Base-by-base conservation (phyloP, 208 protist species). In the Acanthamoeba sp. region DNA sequence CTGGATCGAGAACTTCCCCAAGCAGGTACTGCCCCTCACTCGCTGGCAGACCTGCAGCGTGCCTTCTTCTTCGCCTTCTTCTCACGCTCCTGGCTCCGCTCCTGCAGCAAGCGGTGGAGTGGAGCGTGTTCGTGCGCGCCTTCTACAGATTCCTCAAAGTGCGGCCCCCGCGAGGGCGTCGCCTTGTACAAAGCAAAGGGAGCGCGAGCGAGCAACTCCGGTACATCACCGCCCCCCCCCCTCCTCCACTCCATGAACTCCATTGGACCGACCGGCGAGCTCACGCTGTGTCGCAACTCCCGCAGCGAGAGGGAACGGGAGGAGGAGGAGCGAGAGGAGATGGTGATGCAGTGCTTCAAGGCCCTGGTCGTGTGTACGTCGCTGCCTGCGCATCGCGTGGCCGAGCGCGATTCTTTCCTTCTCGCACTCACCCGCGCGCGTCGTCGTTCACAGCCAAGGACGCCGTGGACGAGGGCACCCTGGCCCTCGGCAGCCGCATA, bases 131-230 rank as follows among this genome's bases (percentile, higher is more conserved):
- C 48, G 87, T 92, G 24, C 34, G 59, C 9, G 87, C 87, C 34
- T 92, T 92, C 36, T 92, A 92, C 62, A 34, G 62, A 20, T 92
- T 92, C 50, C 87, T 92, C 16, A 92, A 92, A 73, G 87, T 92
- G 29, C 50, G 80, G 20, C 80, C 80, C 5, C 80, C 80, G 20
- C 45, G 80, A 7, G 80, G 80, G 18, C 45, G 80, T 22, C 80
- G 80, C 32, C 80, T 89, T 62, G 64, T 89, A 62, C 80, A 89
- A 36, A 62, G 52, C 48, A 89, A 89, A 89, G 80, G 32, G 40
- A 62, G 48, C 45, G 48, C 16, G 48, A 34, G 59, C n/a, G 80
- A 64, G 40, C 80, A 82, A 20, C 36, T 82, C 12, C 52, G 52
- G 52, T 59, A 59, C 45, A n/a, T n/a, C n/a, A n/a, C n/a, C n/a